Base-by-base conservation (phyloP, 2,329 filamentous ascomycete species). In the Cryphonectria naterciae region DNA sequence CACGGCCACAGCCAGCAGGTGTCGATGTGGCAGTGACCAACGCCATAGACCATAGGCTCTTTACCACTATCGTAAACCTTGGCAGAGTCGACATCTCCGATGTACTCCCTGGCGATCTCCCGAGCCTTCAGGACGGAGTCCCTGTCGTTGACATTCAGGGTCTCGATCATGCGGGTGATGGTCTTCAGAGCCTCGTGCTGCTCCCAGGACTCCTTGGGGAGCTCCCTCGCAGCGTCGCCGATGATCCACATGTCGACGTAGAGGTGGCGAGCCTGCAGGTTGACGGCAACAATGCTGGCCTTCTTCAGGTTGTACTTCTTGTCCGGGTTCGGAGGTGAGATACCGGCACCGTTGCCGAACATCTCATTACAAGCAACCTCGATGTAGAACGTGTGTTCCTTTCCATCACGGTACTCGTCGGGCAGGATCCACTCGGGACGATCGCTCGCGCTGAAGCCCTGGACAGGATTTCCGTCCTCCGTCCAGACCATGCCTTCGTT, bases 361-460 rank as follows among this genome's bases (percentile, higher is more conserved):
- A 98, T 98, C 80, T 92, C 91, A 80, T 99, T 99, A 83, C 96
- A 98, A 28, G 96, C 96, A 93, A 98, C 97, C 83, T 99, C 96
- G 74, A 99, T 91, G 80, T 98, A 99, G 77, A 99, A 93, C 25
- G 87, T 89, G 80, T 98, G 95, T 77, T 94, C 89, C 79, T 95
- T 90, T 68, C 94, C 95, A 79, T 97, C 93, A 73, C 93, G 88
- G 83, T 93, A 97, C 22, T 85, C 85, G 66, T 93, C 85, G 11
- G 96, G 95, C 61, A 99, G 85, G 72, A 97, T 89, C 95, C 95
- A 99, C 81, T 98, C 94, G 22, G 91, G 87, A 68, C 96, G 88
- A 78, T 99, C 96, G 69, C 92, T 92, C 25, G 96, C 96, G 0
- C 95, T 98, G 76, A 99, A 83, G 19, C 96, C 96, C 81, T 99